phyloP scores from a whole-genome alignment of 2,329 filamentous ascomycete genomes.

The Trichophyton mentagrophytes region DNA sequence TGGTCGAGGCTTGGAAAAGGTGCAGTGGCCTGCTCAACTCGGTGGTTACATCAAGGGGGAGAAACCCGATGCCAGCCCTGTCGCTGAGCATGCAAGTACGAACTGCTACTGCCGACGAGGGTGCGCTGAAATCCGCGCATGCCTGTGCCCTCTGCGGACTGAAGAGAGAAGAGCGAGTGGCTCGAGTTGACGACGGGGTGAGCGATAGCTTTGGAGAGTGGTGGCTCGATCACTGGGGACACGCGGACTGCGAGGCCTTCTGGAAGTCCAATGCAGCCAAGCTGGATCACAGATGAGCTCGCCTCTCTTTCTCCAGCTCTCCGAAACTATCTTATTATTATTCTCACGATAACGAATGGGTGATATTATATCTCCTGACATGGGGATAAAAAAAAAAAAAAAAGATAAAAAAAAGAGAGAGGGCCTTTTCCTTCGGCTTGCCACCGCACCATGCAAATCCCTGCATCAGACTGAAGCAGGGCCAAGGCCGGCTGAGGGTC shows the following conservation, averaged over 20 bases:
- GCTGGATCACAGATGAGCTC: neutral
- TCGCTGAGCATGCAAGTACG: conserved; percentile 55
- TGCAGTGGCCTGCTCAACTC: conserved; percentile 63
- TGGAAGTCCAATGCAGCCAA: conserved; percentile 54
- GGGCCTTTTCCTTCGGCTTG: neutral
- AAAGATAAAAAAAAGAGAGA: no score
- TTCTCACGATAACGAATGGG: neutral
- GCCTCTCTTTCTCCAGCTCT: neutral
- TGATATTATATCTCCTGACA: no score
- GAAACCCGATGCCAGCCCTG: conserved; percentile 52
- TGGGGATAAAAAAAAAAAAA: no score
- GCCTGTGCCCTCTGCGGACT: conserved; percentile 77
- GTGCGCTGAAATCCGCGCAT: conserved; percentile 60
- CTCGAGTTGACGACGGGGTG: conserved; percentile 60
- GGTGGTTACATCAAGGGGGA: conserved; percentile 34
- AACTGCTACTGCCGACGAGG: conserved; percentile 47
- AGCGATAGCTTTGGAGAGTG: conserved; percentile 93
- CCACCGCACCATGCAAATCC: neutral
- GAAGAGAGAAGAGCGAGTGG: conserved; percentile 71
- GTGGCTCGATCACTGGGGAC: conserved; percentile 87
- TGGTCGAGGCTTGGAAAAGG: conserved; percentile 60
- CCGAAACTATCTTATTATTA: neutral
- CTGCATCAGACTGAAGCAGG: neutral
- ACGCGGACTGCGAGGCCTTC: conserved; percentile 66
- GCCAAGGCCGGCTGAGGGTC: neutral